Percentiles rank a stretch among this genome's conserved stretches.
phyloP scores from a whole-genome alignment of 306 rosid genomes.

The Coriaria nepalensis region DNA sequence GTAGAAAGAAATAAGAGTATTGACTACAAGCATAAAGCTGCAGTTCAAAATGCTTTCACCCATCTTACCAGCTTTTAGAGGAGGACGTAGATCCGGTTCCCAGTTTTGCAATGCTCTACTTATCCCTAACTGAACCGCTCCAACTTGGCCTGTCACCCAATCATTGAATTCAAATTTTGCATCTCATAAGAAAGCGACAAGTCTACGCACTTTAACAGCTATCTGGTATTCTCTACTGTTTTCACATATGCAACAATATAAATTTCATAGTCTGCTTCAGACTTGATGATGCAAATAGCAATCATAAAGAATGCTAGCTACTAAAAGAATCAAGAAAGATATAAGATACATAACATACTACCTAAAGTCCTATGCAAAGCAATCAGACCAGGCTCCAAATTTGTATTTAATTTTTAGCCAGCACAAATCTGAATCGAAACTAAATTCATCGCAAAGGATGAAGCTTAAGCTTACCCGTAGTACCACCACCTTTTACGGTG shows the following conservation, averaged over 20 bases:
- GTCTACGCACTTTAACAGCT: no score
- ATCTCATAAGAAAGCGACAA: no score
- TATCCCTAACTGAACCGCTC: slow-evolving; percentile 79
- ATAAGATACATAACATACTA: no score
- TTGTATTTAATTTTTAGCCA: not conserved
- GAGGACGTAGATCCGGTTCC: slow-evolving; percentile 89
- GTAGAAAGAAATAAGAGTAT: no score
- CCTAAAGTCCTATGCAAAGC: not conserved
- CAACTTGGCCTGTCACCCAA: slow-evolving; percentile 73
- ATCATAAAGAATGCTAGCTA: no score
- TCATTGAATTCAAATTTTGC: not conserved
- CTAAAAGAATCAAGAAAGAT: no score
- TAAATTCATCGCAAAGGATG: slow-evolving; percentile 1
- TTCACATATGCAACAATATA: no score
- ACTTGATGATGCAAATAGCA: no score
- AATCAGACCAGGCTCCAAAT: not conserved
- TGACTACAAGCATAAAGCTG: not conserved
- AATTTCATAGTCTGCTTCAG: no score
- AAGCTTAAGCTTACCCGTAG: slow-evolving; percentile 41
- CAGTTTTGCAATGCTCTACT: slow-evolving; percentile 92
- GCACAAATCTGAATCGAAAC: not conserved
- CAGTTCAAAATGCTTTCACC: not conserved
- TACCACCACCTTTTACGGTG: slow-evolving; percentile 92
- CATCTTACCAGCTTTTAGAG: slow-evolving; percentile 51
- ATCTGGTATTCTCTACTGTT: no score